These are phyloP conservation scores for Malus asiatica DNA, from an alignment of 306 rosid species.

Conservation along the genomic window DNA sequence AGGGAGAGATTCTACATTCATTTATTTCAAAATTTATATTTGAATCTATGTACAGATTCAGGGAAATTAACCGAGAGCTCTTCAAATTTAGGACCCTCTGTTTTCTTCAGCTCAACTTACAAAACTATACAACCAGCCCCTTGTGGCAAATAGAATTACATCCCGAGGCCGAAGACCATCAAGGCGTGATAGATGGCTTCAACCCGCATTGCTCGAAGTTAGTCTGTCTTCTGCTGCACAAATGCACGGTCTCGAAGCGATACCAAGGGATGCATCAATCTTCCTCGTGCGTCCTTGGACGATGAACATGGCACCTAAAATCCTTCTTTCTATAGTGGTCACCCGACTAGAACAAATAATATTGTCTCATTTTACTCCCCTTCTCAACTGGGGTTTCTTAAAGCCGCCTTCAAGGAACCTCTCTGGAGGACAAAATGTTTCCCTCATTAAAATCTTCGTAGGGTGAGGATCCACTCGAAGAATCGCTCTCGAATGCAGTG, in stretches of 20 bases:
- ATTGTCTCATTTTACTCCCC: not conserved
- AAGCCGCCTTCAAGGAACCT: conserved; percentile 1
- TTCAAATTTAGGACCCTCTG: conserved; percentile 3
- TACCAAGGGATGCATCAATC: not conserved
- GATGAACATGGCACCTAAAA: not conserved
- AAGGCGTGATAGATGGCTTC: not conserved
- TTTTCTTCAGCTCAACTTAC: not conserved
- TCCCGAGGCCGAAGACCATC: not conserved
- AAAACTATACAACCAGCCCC: conserved; percentile 11
- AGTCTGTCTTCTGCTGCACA: not conserved
- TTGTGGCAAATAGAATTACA: not conserved
- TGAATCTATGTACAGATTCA: conserved; percentile 16
- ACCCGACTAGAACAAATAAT: not conserved
- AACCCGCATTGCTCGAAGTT: not conserved
- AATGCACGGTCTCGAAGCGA: not conserved
- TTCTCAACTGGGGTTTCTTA: conserved; percentile 3
- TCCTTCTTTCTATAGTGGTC: not conserved
- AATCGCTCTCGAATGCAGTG: conserved; percentile 74
- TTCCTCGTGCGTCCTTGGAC: not conserved
- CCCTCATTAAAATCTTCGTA: conserved; percentile 81
- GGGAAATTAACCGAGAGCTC: not conserved
- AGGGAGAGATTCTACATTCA: too few species aligned
- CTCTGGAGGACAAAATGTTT: conserved; percentile 5
- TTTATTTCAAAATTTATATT: not conserved
- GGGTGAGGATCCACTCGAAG: conserved; percentile 85